Evolutionary conservation across 2,329 filamentous ascomycete species (phyloP), one percentile per base, ranked within the genome.

Genomic region (Aaosphaeria pasadenensis): DNA sequence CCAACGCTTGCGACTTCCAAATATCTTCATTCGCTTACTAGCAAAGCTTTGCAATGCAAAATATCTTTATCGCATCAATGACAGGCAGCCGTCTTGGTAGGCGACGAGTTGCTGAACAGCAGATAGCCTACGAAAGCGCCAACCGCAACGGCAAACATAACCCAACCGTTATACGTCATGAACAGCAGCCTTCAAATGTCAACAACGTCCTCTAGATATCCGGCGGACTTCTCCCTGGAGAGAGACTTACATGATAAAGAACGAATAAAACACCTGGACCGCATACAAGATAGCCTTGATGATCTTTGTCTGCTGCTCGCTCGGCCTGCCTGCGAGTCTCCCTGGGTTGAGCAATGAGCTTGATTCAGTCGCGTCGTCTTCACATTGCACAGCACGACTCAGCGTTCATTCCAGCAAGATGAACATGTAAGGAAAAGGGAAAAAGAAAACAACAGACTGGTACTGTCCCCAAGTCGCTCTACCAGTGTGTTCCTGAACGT

Each of bases 121-220:
- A 96, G 67, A 67, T 95, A 96, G 39, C 94, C 94, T 40, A 95
- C 71, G 57, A 95, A 95, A 0, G 92, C 91, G 11, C 94, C 94
- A 7, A 95, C 76, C 1, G 88, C 88, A 11, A 97, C 91, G 3
- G 92, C 83, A 57, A 95, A 73, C 94, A 99, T 99, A 58, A 99
- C 85, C 86, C 89, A 95, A 48, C 94, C 94, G 64, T 99, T 99
- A 75, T 99, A 99, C n/a, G 94, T 99, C 94, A 99, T 99, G 74
- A 99, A 99, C 24, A 99, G 75, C 52, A 99, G 79, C 94, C 92
- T 97, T 9, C 39, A 40, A 13, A 11, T 17, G 33, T 36, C 33
- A 36, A 36, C n/a, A n/a, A 36, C 46, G 2, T 11, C 11, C 39
- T 40, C 39, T 11, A n/a, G 9, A 40, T 2, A 40, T n/a, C 39